Percentiles rank a stretch among this genome's conserved stretches.
phyloP scores from a whole-genome alignment of 2,329 filamentous ascomycete genomes.

The Xylariaceae sp. region DNA sequence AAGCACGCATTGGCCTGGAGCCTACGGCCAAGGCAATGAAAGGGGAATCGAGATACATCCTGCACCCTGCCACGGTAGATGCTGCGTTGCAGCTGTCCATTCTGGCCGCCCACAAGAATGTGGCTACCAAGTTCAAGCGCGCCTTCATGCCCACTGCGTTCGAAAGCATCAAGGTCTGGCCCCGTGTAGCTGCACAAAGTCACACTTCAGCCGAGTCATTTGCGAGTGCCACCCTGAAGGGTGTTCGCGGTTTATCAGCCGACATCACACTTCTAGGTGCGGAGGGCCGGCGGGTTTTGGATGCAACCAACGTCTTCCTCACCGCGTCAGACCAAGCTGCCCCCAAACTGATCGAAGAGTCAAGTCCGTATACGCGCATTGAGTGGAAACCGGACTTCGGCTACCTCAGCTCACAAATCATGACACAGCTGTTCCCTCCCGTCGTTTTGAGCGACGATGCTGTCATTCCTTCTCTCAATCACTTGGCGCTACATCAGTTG shows the following conservation, averaged over 20 bases:
- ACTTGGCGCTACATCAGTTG: slow-evolving; percentile 11
- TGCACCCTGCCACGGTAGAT: slow-evolving; percentile 16
- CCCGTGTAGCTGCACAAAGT: neutral
- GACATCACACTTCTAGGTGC: neutral
- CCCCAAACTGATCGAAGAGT: neutral
- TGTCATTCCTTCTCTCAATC: slow-evolving; percentile 8
- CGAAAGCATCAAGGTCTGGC: slow-evolving; percentile 6
- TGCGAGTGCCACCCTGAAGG: slow-evolving; percentile 1
- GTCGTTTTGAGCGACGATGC: slow-evolving; percentile 4
- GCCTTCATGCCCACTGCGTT: slow-evolving; percentile 8
- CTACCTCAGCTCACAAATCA: neutral
- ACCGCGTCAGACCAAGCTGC: slow-evolving; percentile 7
- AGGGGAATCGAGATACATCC: slow-evolving; percentile 10
- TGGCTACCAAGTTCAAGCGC: neutral
- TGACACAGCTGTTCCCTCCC: neutral
- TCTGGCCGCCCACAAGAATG: slow-evolving; percentile 6
- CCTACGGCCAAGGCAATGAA: slow-evolving; percentile 4
- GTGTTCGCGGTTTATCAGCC: slow-evolving; percentile 2
- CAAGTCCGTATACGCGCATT: slow-evolving; percentile 7
- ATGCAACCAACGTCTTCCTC: slow-evolving; percentile 11
- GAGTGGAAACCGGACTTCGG: slow-evolving; percentile 12
- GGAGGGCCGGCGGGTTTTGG: neutral
- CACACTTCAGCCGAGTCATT: neutral
- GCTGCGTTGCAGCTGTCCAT: slow-evolving; percentile 14
- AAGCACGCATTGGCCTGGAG: neutral